Conservation (phyloP, 371 early-diverging fungal genomes). For the Lichtheimia ornata region DNA sequence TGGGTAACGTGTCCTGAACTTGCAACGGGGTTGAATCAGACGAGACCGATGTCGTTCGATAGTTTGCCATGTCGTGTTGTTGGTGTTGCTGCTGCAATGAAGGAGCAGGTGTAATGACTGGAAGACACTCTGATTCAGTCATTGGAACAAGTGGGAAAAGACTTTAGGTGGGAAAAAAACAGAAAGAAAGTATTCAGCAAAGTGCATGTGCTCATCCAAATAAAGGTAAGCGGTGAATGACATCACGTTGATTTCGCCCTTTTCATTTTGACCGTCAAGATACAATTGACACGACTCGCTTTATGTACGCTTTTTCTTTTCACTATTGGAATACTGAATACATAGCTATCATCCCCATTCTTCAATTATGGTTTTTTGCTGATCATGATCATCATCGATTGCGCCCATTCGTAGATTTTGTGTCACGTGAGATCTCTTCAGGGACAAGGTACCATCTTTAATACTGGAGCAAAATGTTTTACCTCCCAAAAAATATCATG, state of each 20-base stretch:
- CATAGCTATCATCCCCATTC: too few relatives aligned
- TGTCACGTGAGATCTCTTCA: too few relatives aligned
- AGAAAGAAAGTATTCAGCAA: slow-evolving; percentile 2
- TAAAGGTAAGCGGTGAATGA: slow-evolving; percentile 1
- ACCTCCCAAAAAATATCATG: not conserved
- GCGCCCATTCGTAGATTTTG: too few relatives aligned
- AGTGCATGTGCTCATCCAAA: not conserved
- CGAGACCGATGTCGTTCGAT: not conserved
- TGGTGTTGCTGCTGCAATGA: slow-evolving; percentile 5
- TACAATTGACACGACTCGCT: not conserved
- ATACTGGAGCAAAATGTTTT: not conserved
- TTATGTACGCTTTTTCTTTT: not conserved
- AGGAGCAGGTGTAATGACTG: slow-evolving; percentile 4
- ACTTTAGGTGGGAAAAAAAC: slow-evolving; percentile 14
- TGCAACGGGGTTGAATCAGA: too few relatives aligned
- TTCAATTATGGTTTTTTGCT: too few relatives aligned
- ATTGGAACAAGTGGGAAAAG: not conserved
- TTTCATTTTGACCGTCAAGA: not conserved
- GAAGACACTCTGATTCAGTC: slow-evolving; percentile 11
- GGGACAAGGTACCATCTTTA: not conserved
- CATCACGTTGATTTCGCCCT: slow-evolving; percentile 6
- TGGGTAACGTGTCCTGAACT: not conserved
- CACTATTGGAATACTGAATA: too few relatives aligned
- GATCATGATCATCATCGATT: too few relatives aligned
- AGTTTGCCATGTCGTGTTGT: slow-evolving; percentile 2